Evolutionary conservation across 139 green algal genomes (phyloP), one percentile per base, ranked within the genome.

Genomic region (Klebsormidium nitens): DNA sequence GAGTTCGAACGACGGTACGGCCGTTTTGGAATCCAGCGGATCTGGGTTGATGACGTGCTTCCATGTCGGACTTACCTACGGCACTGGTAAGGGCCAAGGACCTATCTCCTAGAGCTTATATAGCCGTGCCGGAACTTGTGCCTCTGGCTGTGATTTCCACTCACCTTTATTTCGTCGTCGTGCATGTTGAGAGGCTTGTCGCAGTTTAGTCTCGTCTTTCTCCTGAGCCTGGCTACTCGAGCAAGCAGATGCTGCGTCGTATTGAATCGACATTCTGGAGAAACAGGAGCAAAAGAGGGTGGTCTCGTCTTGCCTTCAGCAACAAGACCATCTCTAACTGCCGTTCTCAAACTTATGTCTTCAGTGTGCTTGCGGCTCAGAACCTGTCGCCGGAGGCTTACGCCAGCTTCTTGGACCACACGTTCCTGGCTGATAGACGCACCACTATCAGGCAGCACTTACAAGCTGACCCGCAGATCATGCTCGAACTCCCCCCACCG

Each of bases 331-430:
- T n/a, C n/a, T n/a, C n/a, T n/a, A n/a, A n/a, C n/a, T n/a, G n/a
- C n/a, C n/a, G n/a, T n/a, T n/a, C n/a, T n/a, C n/a, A n/a, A 1
- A n/a, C n/a, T n/a, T n/a, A n/a, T 52, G 52, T 56, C 3, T 40
- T n/a, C 66, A 74, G 66, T 39, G 58, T 76, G 17, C 46, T 76
- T 28, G 69, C 69, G 8, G 59, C 69, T 1, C 38, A 49, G 17
- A 70, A 31, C 29, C 46, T 76, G 2, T 58, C 58, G 26, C 14
- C 66, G 0, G 71, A 84, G 57, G 86, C 81, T 0, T 75, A 86
- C 35, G 69, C 83, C 1, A 89, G 69, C 63, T 96, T 97, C 68
- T 69, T 97, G 71, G 86, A 96, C 55, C 28, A 59, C 28, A 97
- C 90, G 0, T 94, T 81, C 48, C 76, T 97, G 39, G 78, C 83